Conservation (phyloP, 805 yeast species). For the Wickerhamiella dianesei region DNA sequence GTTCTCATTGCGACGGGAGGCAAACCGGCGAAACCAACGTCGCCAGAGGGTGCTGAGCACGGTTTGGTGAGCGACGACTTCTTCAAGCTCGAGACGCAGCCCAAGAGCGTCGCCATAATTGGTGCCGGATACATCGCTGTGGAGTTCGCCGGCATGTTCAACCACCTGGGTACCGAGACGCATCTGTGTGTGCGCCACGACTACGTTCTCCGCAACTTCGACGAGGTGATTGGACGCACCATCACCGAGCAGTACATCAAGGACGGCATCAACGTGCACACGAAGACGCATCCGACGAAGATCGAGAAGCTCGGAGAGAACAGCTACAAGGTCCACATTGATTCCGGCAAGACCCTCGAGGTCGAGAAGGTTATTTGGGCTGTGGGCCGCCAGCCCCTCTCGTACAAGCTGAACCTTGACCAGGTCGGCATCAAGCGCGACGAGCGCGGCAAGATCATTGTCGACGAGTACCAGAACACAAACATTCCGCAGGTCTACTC, state of each 20-base stretch:
- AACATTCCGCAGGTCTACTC: slow-evolving; percentile 59
- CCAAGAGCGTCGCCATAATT: slow-evolving; percentile 82
- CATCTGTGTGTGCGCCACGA: slow-evolving; percentile 85
- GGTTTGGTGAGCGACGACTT: slow-evolving; percentile 89
- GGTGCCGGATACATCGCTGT: slow-evolving; percentile 98
- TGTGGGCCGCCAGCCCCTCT: slow-evolving; percentile 70
- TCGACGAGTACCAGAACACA: slow-evolving; percentile 82
- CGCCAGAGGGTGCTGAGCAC: slow-evolving; percentile 64
- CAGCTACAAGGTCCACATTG: slow-evolving; percentile 1
- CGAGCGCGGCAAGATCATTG: slow-evolving; percentile 49
- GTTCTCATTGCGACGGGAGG: slow-evolving; percentile 93
- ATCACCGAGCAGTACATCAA: slow-evolving; percentile 69
- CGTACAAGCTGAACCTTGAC: slow-evolving; percentile 57
- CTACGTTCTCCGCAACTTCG: slow-evolving; percentile 79
- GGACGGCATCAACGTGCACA: slow-evolving; percentile 72
- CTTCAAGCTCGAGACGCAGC: slow-evolving; percentile 67
- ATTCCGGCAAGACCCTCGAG: slow-evolving; percentile 28
- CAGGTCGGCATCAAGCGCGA: slow-evolving; percentile 57
- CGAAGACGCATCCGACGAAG: slow-evolving; percentile 40
- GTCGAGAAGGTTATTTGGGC: slow-evolving; percentile 90
- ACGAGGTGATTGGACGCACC: slow-evolving; percentile 61
- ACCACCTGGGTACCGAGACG: slow-evolving; percentile 74
- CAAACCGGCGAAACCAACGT: slow-evolving; percentile 52
- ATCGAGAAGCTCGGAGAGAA: slow-evolving; percentile 32
- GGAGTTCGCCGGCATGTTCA: slow-evolving; percentile 89